Percentiles rank a stretch among this genome's conserved stretches.
phyloP scores from a whole-genome alignment of 768 basidiomycete genomes.

The Dioszegia crocea region DNA sequence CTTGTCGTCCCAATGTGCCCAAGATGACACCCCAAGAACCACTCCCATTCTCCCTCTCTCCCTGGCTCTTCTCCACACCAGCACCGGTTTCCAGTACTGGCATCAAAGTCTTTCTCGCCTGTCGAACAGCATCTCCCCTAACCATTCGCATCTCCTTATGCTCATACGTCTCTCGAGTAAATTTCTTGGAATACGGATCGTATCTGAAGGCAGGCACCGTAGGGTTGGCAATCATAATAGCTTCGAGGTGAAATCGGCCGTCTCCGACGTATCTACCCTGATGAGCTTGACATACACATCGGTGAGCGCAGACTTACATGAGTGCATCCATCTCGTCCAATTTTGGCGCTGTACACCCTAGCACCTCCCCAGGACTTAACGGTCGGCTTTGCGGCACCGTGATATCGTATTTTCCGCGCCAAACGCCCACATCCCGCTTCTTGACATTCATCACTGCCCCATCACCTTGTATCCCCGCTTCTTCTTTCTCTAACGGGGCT shows the following conservation, averaged over 20 bases:
- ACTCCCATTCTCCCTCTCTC: slow-evolving; percentile 26
- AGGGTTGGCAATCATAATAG: slow-evolving; percentile 99
- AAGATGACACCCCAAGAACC: slow-evolving; percentile 82
- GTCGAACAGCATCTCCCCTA: slow-evolving; percentile 69
- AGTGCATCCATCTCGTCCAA: slow-evolving; percentile 77
- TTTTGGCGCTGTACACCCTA: slow-evolving; percentile 91
- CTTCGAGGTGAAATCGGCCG: slow-evolving; percentile 95
- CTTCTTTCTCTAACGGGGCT: slow-evolving; percentile 22
- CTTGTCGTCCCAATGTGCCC: slow-evolving; percentile 91
- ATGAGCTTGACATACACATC: background rate
- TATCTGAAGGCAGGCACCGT: slow-evolving; percentile 91
- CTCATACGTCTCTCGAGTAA: slow-evolving; percentile 86
- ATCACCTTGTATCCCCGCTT: slow-evolving; percentile 11
- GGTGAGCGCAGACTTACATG: slow-evolving; percentile 58
- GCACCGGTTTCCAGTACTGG: no score
- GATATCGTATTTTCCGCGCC: slow-evolving; percentile 49
- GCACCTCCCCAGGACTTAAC: slow-evolving; percentile 89
- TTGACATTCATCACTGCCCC: slow-evolving; percentile 26
- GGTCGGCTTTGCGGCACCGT: slow-evolving; percentile 59
- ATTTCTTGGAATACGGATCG: slow-evolving; percentile 95
- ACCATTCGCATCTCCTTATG: slow-evolving; percentile 78
- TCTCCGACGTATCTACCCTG: slow-evolving; percentile 81
- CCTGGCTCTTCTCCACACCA: background rate
- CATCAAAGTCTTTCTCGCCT: slow-evolving; percentile 62
- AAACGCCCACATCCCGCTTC: slow-evolving; percentile 44